Conservation (phyloP, 2,329 filamentous ascomycete species). For the Colletotrichum musae region DNA sequence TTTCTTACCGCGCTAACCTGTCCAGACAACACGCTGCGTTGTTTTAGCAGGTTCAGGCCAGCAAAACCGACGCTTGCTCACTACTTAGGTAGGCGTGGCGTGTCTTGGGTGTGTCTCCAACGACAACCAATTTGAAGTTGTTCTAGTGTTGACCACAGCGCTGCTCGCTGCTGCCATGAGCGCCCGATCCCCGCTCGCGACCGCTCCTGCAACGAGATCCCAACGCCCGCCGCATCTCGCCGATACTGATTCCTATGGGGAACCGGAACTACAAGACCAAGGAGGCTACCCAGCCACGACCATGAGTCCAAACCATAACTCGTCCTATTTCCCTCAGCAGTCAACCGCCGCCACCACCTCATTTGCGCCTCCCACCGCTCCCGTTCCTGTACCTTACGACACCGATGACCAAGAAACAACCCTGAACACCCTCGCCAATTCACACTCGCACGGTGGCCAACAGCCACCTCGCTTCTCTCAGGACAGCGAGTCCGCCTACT, state of each 20-base stretch:
- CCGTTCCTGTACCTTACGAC: slow-evolving; percentile 9
- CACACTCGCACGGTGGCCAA: slow-evolving; percentile 32
- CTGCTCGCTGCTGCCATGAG: slow-evolving; percentile 26
- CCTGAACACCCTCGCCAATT: slow-evolving; percentile 43
- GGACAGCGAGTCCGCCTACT: slow-evolving; percentile 6
- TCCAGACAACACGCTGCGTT: slow-evolving; percentile 8
- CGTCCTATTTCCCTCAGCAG: slow-evolving; percentile 37
- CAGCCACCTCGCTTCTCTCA: slow-evolving; percentile 3
- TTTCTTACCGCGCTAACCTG: slow-evolving; percentile 16
- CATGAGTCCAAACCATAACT: slow-evolving; percentile 34
- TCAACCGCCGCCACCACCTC: slow-evolving; percentile 16
- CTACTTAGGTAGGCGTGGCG: too few species aligned
- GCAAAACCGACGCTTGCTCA: too few species aligned
- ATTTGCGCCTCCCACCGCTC: neutral
- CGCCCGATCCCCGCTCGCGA: slow-evolving; percentile 35
- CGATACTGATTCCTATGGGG: slow-evolving; percentile 24
- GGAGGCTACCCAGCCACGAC: slow-evolving; percentile 5
- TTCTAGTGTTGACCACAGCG: too few species aligned
- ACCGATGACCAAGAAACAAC: slow-evolving; percentile 38
- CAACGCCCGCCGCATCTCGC: slow-evolving; percentile 20
- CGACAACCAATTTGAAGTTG: too few species aligned
- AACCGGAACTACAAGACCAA: slow-evolving; percentile 16
- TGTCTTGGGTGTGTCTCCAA: too few species aligned
- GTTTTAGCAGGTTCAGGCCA: neutral
- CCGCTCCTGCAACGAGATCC: slow-evolving; percentile 18